Conservation (phyloP, 2,329 filamentous ascomycete species). For the Bipolaris cookei region DNA sequence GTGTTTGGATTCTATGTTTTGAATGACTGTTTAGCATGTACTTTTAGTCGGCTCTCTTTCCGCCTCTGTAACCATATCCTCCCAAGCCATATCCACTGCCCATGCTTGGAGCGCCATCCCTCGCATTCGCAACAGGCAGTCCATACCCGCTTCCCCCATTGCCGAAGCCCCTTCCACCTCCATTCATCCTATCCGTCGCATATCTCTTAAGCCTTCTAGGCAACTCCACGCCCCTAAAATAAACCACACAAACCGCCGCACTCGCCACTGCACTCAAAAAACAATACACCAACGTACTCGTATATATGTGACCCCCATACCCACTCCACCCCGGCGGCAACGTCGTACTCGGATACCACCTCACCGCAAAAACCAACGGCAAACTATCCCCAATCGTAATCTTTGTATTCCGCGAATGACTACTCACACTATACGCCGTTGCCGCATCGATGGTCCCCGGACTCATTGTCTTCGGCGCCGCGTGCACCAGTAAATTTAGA, state of each 20-base stretch:
- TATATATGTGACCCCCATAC: constrained; percentile 59
- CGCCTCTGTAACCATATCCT: constrained; percentile 54
- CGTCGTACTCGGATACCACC: constrained; percentile 82
- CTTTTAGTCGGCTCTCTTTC: constrained; percentile 52
- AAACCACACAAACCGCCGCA: constrained; percentile 60
- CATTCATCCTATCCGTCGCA: constrained; percentile 59
- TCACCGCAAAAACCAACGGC: constrained; percentile 77
- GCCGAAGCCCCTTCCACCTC: constrained; percentile 48
- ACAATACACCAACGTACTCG: constrained; percentile 58
- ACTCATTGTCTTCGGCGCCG: constrained; percentile 60
- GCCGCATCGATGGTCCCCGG: constrained; percentile 84
- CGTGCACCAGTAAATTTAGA: constrained; percentile 84
- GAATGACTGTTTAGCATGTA: background rate
- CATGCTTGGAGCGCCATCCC: constrained; percentile 48
- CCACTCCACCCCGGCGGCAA: constrained; percentile 66
- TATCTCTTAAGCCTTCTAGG: constrained; percentile 61
- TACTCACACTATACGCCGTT: constrained; percentile 83
- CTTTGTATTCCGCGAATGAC: constrained; percentile 62
- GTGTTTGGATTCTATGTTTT: background rate
- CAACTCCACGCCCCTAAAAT: constrained; percentile 61
- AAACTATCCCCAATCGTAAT: constrained; percentile 88
- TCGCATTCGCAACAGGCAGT: constrained; percentile 36
- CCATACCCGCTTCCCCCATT: constrained; percentile 39
- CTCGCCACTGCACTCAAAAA: constrained; percentile 55
- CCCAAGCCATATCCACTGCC: constrained; percentile 49